These are phyloP conservation scores for Solanum habrochaites DNA, from an alignment of 257 asterid genomes.

Conservation along the genomic window DNA sequence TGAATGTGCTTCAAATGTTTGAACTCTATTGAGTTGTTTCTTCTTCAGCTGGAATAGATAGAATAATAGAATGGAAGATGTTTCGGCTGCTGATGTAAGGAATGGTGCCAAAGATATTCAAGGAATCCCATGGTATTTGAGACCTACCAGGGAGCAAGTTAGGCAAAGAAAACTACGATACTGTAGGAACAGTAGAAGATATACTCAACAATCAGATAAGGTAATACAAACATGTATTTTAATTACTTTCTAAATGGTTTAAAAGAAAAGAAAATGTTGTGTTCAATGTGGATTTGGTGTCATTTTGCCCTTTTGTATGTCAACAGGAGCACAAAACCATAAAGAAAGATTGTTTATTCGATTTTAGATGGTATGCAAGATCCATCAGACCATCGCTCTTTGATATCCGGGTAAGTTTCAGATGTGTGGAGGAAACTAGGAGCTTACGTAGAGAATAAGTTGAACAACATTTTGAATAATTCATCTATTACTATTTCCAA, in stretches of 20 bases:
- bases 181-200: constrained; percentile 59
- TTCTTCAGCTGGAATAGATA: constrained; percentile 1
- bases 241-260: background rate
- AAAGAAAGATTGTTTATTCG: constrained; percentile 30
- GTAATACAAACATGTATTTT: constrained; percentile 8
- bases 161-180: constrained; percentile 62
- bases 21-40: background rate
- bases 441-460: background rate
- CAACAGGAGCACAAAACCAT: constrained; percentile 60
- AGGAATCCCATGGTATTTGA: constrained; percentile 50
- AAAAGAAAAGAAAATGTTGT: background rate
- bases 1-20: background rate
- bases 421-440: background rate
- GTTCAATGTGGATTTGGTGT: background rate
- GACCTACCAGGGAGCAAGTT: constrained; percentile 41
- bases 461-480: background rate
- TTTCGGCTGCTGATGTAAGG: constrained; percentile 82
- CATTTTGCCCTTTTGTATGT: background rate
- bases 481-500: background rate
- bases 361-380: constrained; percentile 68
- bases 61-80: constrained; percentile 51
- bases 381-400: constrained; percentile 68
- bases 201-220: constrained; percentile 58
- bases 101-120: constrained; percentile 73
- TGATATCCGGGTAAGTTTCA: constrained; percentile 59